Evolutionary conservation across 2,329 filamentous ascomycete genomes (phyloP).

Genomic region (Pyricularia grisea): DNA sequence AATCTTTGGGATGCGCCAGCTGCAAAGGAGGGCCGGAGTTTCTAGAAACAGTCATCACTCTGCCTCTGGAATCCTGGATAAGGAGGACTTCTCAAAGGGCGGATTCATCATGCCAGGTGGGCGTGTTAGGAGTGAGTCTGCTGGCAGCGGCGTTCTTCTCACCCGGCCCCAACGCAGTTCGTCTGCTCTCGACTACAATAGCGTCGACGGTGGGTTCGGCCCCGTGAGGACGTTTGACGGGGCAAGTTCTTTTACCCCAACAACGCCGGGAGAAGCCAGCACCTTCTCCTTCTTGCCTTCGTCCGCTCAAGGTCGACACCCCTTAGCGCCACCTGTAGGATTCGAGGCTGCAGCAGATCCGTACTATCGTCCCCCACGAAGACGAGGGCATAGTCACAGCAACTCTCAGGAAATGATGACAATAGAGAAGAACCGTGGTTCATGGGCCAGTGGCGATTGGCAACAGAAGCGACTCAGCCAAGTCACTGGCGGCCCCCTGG

Average conservation of each 20-base stretch:
- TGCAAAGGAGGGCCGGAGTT: conserved; percentile 61
- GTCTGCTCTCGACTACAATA: conserved; percentile 43
- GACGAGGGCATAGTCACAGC: conserved; percentile 23
- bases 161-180: conserved; percentile 39
- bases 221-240: conserved; percentile 42
- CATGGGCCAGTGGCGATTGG: conserved; percentile 27
- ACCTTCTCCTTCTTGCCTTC: conserved; percentile 63
- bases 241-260: conserved; percentile 58
- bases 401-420: conserved; percentile 40
- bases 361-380: conserved; percentile 78
- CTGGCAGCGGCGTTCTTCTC: conserved; percentile 43
- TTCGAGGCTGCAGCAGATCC: conserved; percentile 56
- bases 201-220: conserved; percentile 29
- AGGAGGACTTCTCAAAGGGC: conserved; percentile 55
- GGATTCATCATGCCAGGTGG: conserved; percentile 45
- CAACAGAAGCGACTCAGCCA: conserved; percentile 28
- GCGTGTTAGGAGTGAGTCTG: conserved; percentile 51
- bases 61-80: conserved; percentile 68
- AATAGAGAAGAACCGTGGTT: conserved; percentile 23
- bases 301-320: conserved; percentile 36
- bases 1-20: conserved; percentile 84
- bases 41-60: conserved; percentile 77
- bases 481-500: conserved; percentile 12
- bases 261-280: conserved; percentile 63
- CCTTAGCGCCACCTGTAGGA: conserved; percentile 32